Percentiles rank a stretch among this genome's conserved stretches.
Evolutionary conservation across 495 filamentous ascomycete genomes (phyloP).

Genomic region (Penicillium manginii): DNA sequence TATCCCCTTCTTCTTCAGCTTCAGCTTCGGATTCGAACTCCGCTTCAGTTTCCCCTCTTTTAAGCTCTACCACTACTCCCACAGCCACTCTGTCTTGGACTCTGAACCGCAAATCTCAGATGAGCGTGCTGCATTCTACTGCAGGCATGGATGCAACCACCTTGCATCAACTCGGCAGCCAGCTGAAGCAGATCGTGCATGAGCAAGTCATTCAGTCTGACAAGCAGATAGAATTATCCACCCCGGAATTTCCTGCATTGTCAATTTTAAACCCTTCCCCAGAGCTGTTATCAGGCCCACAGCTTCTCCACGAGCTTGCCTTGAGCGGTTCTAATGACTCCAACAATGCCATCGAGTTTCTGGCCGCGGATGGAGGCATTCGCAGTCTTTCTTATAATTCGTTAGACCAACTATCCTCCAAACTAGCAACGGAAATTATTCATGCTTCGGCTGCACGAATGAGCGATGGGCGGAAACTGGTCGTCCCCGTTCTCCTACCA

Average conservation of each 20-base stretch:
- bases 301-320: constrained; percentile 68
- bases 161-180: constrained; percentile 31
- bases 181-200: constrained; percentile 27
- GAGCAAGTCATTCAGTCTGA: constrained; percentile 18
- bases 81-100: constrained; percentile 21
- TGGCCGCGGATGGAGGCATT: constrained; percentile 46
- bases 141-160: constrained; percentile 26
- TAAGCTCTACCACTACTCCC: not conserved
- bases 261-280: constrained; percentile 67
- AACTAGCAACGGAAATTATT: constrained; percentile 54
- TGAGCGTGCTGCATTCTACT: constrained; percentile 28
- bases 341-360: constrained; percentile 62
- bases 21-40: not conserved
- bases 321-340: constrained; percentile 22
- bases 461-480: constrained; percentile 16
- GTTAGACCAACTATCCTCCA: constrained; percentile 59
- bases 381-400: constrained; percentile 57
- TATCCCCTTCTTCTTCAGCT: not conserved
- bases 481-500: constrained; percentile 74
- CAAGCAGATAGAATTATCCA: constrained; percentile 18
- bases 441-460: constrained; percentile 22
- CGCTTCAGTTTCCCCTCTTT: not conserved
- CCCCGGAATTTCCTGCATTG: constrained; percentile 32
- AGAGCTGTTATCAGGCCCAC: constrained; percentile 57
- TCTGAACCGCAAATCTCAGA: constrained; percentile 24